These are phyloP conservation scores for Candida neerlandica DNA, from an alignment of 1,139 yeast species.

Conservation along the genomic window DNA sequence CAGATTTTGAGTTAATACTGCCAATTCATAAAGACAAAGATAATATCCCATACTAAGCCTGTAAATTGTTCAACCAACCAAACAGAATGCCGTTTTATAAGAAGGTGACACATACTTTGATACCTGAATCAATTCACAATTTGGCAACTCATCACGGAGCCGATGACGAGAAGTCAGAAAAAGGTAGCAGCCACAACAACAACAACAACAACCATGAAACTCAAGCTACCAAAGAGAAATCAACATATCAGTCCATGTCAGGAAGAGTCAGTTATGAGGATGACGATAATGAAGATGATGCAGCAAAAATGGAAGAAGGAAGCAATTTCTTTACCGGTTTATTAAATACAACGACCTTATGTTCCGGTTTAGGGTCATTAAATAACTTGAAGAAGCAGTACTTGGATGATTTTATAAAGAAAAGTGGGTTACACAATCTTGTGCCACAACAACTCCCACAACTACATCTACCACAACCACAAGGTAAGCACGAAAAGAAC, in stretches of 20 bases:
- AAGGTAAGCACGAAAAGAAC: neutral
- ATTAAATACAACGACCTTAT: conserved; percentile 54
- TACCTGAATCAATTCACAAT: conserved; percentile 4
- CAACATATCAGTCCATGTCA: conserved; percentile 2
- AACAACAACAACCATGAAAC: conserved; percentile 12
- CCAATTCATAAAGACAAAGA: too few relatives aligned
- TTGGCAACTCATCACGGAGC: neutral
- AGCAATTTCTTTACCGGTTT: conserved; percentile 43
- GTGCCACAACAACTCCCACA: neutral
- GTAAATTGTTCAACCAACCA: neutral
- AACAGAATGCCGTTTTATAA: conserved; percentile 7
- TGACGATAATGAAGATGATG: conserved; percentile 23
- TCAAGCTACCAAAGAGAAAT: neutral
- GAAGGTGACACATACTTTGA: conserved; percentile 6
- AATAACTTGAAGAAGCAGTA: conserved; percentile 16
- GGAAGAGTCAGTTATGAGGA: conserved; percentile 12
- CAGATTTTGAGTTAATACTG: neutral
- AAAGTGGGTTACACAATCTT: conserved; percentile 1
- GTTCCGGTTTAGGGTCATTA: conserved; percentile 43
- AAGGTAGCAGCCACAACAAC: neutral
- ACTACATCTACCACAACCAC: neutral
- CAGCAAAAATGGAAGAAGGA: conserved; percentile 24
- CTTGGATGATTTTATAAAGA: conserved; percentile 21
- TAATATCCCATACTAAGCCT: neutral
- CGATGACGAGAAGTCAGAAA: neutral